These are phyloP conservation scores for Glycine tomentella DNA, from an alignment of 306 rosid genomes.

Conservation along the genomic window DNA sequence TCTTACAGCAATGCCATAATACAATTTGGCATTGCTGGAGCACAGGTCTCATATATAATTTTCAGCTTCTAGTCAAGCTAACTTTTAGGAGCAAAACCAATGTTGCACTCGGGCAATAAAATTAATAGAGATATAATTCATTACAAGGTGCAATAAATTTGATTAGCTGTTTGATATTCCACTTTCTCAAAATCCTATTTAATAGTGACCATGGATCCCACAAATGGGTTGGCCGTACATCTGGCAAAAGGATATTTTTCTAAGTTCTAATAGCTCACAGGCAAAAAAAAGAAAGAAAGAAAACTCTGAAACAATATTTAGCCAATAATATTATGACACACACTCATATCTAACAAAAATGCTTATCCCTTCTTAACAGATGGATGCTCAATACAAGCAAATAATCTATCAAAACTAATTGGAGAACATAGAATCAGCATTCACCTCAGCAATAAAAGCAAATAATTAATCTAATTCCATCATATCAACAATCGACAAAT, in stretches of 20 bases:
- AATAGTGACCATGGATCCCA: neutral
- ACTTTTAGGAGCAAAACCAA: too few species aligned
- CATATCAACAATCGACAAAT: neutral
- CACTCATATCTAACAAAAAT: slow-evolving; percentile 23
- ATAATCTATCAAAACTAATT: neutral
- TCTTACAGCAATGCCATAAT: neutral
- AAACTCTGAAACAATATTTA: too few species aligned
- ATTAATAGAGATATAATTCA: neutral
- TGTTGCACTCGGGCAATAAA: neutral
- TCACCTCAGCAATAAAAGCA: neutral
- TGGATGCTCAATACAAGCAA: neutral
- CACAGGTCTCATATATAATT: too few species aligned
- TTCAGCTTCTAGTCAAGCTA: too few species aligned
- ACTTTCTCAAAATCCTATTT: neutral
- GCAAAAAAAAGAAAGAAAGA: neutral
- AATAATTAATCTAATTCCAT: slow-evolving; percentile 8
- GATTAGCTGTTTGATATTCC: slow-evolving; percentile 11
- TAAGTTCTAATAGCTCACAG: neutral
- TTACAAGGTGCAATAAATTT: neutral
- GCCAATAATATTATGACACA: slow-evolving; percentile 5
- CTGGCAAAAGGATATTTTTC: neutral
- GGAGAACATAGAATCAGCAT: neutral
- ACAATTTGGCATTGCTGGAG: too few species aligned
- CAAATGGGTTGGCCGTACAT: neutral
- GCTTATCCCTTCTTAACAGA: slow-evolving; percentile 14